Base-by-base conservation (phyloP, 441 rosid genomes). In the Rhodomyrtus psidioides region DNA sequence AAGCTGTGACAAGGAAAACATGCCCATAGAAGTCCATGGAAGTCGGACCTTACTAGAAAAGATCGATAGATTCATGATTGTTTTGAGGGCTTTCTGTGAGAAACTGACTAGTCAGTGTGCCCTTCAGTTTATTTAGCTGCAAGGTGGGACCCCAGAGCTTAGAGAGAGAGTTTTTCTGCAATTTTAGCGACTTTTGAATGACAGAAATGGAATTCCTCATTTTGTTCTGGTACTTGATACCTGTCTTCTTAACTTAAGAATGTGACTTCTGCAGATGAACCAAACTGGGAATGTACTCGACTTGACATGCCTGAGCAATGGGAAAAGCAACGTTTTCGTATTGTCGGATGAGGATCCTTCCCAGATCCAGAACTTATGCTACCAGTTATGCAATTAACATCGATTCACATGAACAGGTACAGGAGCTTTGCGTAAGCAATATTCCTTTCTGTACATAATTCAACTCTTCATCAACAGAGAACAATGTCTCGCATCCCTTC, bases 281-380 rank as follows among this genome's bases (percentile, higher is more conserved):
- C 90, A 88, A 81, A 21, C 89, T 0, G 96, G 96, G 85, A 90
- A 87, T 84, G 90, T 91, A 54, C 84, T 93, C 87, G 92, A 93
- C 89, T 60, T 95, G 93, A 94, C 97, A 16, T 96, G 99, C 92
- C 44, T 88, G 13, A 88, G 89, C 70, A 92, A 87, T 4, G 93
- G 98, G 58, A 93, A 85, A 90, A 93, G 85, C 83, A 81, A 86
- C 12, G 55, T 87, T 62, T 95, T 90, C 84, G 21, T 85, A 26
- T 62, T 92, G 85, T 28, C 90, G 4, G 85, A 70, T 6, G 88
- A 89, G 28, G 82, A 58, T 60, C 42, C 86, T 83, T 83, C 90
- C 16, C 86, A 87, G 84, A 55, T 92, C 85, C 89, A 91, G 85
- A 88, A 88, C 79, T 85, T 96, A 83, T 95, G 99, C 88, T 79